Percentiles rank a stretch among this genome's conserved stretches.
Evolutionary conservation across 371 early-diverging fungal species (phyloP).

Genomic region (Mortierella sp.): DNA sequence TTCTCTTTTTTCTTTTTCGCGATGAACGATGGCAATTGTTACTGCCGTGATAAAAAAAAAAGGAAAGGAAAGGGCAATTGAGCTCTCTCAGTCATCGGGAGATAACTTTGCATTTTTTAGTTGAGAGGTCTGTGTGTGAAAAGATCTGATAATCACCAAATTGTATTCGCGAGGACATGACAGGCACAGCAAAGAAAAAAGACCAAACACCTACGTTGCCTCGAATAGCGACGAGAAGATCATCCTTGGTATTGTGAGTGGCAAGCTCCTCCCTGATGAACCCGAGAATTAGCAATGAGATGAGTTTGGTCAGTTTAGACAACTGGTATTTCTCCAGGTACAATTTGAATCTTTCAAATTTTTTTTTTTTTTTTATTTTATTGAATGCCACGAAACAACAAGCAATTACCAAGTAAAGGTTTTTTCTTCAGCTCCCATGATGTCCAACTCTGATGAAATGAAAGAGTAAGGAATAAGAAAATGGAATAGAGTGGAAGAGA

Average conservation of each 20-base stretch:
- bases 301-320: not conserved
- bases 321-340: not conserved
- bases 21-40: not conserved
- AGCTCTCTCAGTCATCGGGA: not conserved
- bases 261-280: conserved; percentile 63
- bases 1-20: not conserved
- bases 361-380: not conserved
- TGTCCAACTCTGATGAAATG: not conserved
- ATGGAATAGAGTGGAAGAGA: not conserved
- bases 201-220: conserved; percentile 51
- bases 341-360: not conserved
- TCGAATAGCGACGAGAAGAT: conserved; percentile 63
- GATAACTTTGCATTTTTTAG: conserved; percentile 11
- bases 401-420: conserved; percentile 46
- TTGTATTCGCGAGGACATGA: not conserved
- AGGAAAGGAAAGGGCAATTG: not conserved
- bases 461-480: not conserved
- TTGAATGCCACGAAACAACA: not conserved
- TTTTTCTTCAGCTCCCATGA: conserved; percentile 42
- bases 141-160: not conserved
- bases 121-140: not conserved
- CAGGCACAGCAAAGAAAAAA: not conserved
- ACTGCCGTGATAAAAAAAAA: not conserved
- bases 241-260: conserved; percentile 58
- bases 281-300: not conserved